phyloP scores from a whole-genome alignment of 495 filamentous ascomycete genomes.

The Trichoderma orchidacearum region DNA sequence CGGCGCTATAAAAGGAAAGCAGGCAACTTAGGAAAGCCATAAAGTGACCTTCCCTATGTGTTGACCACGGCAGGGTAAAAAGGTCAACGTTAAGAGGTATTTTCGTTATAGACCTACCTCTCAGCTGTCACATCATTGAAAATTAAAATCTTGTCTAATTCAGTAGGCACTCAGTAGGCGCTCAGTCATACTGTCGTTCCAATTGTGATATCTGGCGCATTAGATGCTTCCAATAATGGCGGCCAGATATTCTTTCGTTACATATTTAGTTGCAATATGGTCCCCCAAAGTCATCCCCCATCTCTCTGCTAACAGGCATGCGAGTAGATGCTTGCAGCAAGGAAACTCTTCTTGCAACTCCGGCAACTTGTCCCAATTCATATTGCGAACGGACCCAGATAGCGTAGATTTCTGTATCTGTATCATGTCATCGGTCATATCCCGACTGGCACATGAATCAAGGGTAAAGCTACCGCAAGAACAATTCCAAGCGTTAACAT shows the following conservation, averaged over 20 bases:
- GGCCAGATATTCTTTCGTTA: conserved; percentile 55
- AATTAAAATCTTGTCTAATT: too few species aligned
- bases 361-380: conserved; percentile 15
- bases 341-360: conserved; percentile 30
- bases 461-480: conserved; percentile 75
- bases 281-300: conserved; percentile 42
- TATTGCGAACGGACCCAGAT: conserved; percentile 21
- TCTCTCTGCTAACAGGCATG: conserved; percentile 61
- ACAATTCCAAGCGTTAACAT: conserved; percentile 72
- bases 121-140: too few species aligned
- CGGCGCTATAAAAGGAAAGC: neutral
- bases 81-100: neutral
- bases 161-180: too few species aligned
- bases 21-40: neutral
- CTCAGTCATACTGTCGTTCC: too few species aligned
- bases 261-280: conserved; percentile 37
- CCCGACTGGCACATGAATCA: conserved; percentile 39
- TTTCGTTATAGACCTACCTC: neutral
- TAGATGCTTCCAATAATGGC: conserved; percentile 39
- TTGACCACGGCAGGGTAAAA: neutral
- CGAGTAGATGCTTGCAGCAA: conserved; percentile 81
- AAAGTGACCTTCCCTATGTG: neutral
- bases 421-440: conserved; percentile 5
- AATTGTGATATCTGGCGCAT: too few species aligned
- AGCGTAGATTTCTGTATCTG: neutral